phyloP scores from a whole-genome alignment of 108 stramenopile species.

The Stephanodiscus triporus region DNA sequence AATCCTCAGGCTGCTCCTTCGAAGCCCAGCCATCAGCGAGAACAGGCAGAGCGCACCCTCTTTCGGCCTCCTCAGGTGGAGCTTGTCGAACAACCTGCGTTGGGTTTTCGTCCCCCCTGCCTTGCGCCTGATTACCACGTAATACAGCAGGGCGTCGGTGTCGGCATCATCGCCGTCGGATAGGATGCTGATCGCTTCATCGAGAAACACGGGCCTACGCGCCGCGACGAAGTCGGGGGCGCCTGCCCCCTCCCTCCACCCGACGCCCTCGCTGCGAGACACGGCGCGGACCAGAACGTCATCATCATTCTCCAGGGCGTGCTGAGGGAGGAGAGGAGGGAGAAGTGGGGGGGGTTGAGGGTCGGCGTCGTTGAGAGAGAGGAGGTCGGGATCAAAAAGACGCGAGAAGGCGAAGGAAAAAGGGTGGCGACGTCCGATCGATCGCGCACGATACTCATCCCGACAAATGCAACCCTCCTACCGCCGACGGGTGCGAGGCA shows the following conservation, averaged over 20 bases:
- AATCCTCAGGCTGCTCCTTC: slow-evolving; percentile 35
- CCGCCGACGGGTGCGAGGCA: slow-evolving; percentile 40
- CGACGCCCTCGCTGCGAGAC: not conserved
- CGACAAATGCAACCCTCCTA: slow-evolving; percentile 45
- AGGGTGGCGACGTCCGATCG: no score
- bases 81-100: slow-evolving; percentile 50
- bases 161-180: slow-evolving; percentile 8
- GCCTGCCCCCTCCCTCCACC: not conserved
- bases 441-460: no score
- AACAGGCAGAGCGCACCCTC: slow-evolving; percentile 51
- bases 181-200: slow-evolving; percentile 32
- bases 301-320: slow-evolving; percentile 59
- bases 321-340: no score
- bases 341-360: not conserved
- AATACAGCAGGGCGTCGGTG: slow-evolving; percentile 36
- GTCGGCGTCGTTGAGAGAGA: not conserved
- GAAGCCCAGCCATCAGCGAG: slow-evolving; percentile 33
- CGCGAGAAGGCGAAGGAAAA: no score
- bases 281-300: slow-evolving; percentile 36
- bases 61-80: slow-evolving; percentile 47
- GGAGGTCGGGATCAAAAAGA: not conserved
- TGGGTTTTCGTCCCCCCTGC: slow-evolving; percentile 54
- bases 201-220: slow-evolving; percentile 15
- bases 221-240: not conserved
- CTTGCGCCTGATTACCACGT: slow-evolving; percentile 51